phyloP scores from a whole-genome alignment of 768 basidiomycete genomes.

The Russula foetens region DNA sequence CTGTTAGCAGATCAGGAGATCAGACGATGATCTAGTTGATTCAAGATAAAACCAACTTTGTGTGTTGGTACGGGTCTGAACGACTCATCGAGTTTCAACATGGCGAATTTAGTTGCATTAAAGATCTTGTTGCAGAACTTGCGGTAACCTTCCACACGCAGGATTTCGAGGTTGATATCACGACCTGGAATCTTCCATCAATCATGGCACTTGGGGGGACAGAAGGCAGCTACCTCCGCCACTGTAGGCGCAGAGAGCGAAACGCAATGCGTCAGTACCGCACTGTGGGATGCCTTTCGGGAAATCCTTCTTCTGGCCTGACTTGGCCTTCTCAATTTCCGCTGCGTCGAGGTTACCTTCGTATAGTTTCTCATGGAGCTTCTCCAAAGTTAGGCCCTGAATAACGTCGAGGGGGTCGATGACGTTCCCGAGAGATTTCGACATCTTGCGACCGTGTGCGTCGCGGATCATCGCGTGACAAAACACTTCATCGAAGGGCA shows the following conservation, averaged over 20 bases:
- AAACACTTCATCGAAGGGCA: constrained; percentile 93
- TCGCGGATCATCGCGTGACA: constrained; percentile 99
- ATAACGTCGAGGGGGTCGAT: constrained; percentile 96
- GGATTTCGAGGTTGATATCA: constrained; percentile 94
- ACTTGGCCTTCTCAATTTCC: constrained; percentile 84
- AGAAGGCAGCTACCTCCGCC: constrained; percentile 54
- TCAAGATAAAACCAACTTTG: constrained; percentile 40
- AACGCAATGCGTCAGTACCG: constrained; percentile 92
- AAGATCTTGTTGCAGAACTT: constrained; percentile 99
- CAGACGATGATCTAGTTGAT: constrained; percentile 2
- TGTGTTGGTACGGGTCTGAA: constrained; percentile 68
- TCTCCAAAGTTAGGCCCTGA: constrained; percentile 70
- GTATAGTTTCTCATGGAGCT: constrained; percentile 74
- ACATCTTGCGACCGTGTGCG: constrained; percentile 98
- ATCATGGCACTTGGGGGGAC: background rate
- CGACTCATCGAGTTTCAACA: constrained; percentile 84
- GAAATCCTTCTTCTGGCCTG: constrained; percentile 98
- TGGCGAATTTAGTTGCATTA: constrained; percentile 99
- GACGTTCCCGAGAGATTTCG: constrained; percentile 95
- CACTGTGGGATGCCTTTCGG: constrained; percentile 99
- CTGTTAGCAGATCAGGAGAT: constrained; percentile 31
- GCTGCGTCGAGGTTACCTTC: constrained; percentile 92
- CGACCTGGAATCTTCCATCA: constrained; percentile 46
- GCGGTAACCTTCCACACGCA: constrained; percentile 94
- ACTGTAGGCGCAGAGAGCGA: constrained; percentile 92